Conservation (phyloP, 495 filamentous ascomycete genomes). For the Alectoria sarmentosa region DNA sequence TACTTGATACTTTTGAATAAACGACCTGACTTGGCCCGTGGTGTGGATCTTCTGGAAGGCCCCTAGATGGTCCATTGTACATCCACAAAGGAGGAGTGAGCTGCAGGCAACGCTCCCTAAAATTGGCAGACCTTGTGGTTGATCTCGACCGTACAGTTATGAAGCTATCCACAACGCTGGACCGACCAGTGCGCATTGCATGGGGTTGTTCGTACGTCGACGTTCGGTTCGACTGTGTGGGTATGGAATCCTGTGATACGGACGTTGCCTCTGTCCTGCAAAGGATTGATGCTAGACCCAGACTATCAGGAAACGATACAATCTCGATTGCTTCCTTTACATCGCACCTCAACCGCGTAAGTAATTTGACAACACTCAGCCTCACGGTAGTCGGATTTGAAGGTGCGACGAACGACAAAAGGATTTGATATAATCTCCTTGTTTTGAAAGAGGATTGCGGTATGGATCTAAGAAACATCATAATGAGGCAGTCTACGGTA, state of each 20-base stretch:
- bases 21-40: constrained; percentile 40
- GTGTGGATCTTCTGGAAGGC: constrained; percentile 47
- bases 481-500: constrained; percentile 34
- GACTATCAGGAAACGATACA: constrained; percentile 55
- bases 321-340: constrained; percentile 65
- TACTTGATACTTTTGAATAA: constrained; percentile 29
- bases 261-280: constrained; percentile 53
- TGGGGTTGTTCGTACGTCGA: constrained; percentile 25
- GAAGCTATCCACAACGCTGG: constrained; percentile 19
- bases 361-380: constrained; percentile 71
- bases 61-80: constrained; percentile 39
- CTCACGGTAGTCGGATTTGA: constrained; percentile 55
- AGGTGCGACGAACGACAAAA: constrained; percentile 59
- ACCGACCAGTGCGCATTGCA: constrained; percentile 25
- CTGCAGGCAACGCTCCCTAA: constrained; percentile 29
- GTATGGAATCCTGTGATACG: constrained; percentile 18
- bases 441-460: constrained; percentile 58
- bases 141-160: constrained; percentile 32
- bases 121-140: constrained; percentile 27
- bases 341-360: constrained; percentile 80
- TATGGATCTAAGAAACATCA: constrained; percentile 60
- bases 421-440: constrained; percentile 51
- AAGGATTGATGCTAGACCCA: constrained; percentile 62
- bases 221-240: constrained; percentile 20
- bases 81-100: constrained; percentile 50